Evolutionary conservation across 1,284 basidiomycete species (phyloP), one percentile per base, ranked within the genome.

Genomic region (Gomphus bonarii): DNA sequence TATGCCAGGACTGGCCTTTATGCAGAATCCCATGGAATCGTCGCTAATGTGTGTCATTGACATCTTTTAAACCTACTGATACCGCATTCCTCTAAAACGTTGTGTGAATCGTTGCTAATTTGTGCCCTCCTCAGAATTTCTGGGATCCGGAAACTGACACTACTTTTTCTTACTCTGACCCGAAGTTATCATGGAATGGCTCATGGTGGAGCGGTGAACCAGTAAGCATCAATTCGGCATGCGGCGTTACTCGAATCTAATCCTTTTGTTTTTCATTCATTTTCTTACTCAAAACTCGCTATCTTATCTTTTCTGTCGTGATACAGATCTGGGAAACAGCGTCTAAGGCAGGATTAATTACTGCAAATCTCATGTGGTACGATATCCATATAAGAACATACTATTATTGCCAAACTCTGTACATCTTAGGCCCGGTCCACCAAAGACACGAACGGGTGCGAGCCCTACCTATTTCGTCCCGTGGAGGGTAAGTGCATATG

Each of bases 161-260:
- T 16, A 81, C 83, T 61, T 93, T 93, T 65, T 75, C 81, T 59
- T 91, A 92, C 65, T 85, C 84, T 59, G 72, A 75, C 25, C 69
- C 75, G 4, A 74, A 80, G 5, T 78, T 78, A 1, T 80, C 77
- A 31, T 87, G 84, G 82, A 76, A 82, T 59, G 66, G 84, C 0
- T 65, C 72, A 1, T 95, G 92, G 90, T 95, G 92, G 92, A 70
- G 78, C 36, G 92, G 92, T 50, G 90, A 94, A 66, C 91, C 92
- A 33, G 89, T 91, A 63, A 63, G 84, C 69, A n/a, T 11, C 43
- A n/a, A n/a, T 33, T 25, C 8, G 0, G 20, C 46, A 20, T 20
- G 3, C 38, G 16, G 3, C 38, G 16, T 28, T 16, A 40, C 38
- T 3, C 14, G 18, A 22, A 22, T 44, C 10, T 22, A n/a, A n/a